Evolutionary conservation across 805 yeast species (phyloP), one percentile per base, ranked within the genome.

Genomic region (Spathaspora girioi): DNA sequence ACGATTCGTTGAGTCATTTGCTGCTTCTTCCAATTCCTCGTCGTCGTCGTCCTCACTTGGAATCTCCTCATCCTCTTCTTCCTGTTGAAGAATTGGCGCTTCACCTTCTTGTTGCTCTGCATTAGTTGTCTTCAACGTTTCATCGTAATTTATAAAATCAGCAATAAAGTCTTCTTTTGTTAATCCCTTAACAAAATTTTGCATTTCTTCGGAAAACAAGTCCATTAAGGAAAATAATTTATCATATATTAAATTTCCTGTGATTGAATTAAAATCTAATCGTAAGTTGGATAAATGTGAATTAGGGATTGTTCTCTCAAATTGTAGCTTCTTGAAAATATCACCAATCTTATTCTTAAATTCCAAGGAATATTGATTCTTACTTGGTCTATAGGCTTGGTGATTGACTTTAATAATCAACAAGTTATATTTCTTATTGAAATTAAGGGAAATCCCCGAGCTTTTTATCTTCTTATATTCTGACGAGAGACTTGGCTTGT

Each of bases 61-160:
- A 9, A 50, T 41, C 9, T 51, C 57, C 4, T 44, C 54, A n/a
- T 57, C 56, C 8, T 48, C 57, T 1, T 48, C 57, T 1, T 50
- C 40, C 14, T 35, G 18, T 7, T 14, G 18, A 7, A 15, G 17
- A 14, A 35, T 35, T 35, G 40, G 56, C 9, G 54, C 57, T 10
- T 53, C 56, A 10, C 52, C 60, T 15, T 44, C 51, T 10, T 49
- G 48, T 27, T 42, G 23, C 11, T 46, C 50, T 6, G 47, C 53
- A 14, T 46, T 45, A n/a, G 35, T 43, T 15, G 48, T 38, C 15
- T 50, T 51, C 43, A 61, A 58, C 26, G 54, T 55, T 19, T 55
- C 54, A 38, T 59, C 62, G 45, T 64, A 65, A 51, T 66, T 61
- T 18, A 63, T 59, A 54, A 67, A 69, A 35, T 69, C 73, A 23